phyloP scores from a whole-genome alignment of 2,329 filamentous ascomycete species.

The Cyphellophora europaea region DNA sequence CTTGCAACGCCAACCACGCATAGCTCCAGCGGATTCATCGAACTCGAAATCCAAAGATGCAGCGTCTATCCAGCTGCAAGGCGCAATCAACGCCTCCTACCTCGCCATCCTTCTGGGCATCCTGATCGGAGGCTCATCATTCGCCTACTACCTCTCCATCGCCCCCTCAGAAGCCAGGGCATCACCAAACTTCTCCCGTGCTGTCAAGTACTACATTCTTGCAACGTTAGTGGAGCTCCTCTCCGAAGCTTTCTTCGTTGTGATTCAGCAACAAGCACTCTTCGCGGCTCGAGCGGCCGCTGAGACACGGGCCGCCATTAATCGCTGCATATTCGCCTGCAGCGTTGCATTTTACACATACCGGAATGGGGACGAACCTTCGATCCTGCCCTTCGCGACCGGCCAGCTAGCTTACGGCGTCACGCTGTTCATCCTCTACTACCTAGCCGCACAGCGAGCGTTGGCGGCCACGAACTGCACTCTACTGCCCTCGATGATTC shows the following conservation, averaged over 20 bases:
- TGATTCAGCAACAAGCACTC: conserved; percentile 70
- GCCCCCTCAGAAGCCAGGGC: conserved; percentile 38
- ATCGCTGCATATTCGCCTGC: conserved; percentile 69
- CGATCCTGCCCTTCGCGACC: conserved; percentile 78
- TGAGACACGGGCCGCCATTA: conserved; percentile 72
- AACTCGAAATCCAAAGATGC: conserved; percentile 11
- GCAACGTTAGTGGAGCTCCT: conserved; percentile 65
- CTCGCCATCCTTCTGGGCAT: conserved; percentile 63
- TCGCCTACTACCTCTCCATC: conserved; percentile 60
- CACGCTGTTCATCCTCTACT: conserved; percentile 62
- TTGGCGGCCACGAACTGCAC: conserved; percentile 36
- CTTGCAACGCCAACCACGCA: conserved; percentile 63
- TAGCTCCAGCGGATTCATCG: conserved; percentile 1
- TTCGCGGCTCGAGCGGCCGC: conserved; percentile 74
- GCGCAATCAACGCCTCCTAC: conserved; percentile 81
- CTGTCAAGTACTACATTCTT: conserved; percentile 45
- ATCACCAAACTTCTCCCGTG: conserved; percentile 55
- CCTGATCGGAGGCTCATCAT: conserved; percentile 46
- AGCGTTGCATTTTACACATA: conserved; percentile 52
- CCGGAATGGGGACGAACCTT: conserved; percentile 51
- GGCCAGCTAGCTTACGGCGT: conserved; percentile 73
- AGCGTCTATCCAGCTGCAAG: conserved; percentile 42
- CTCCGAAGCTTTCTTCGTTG: conserved; percentile 80
- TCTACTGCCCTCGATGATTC: conserved; percentile 67
- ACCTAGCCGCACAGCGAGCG: conserved; percentile 48